Evolutionary conservation across 345 rosid genomes (phyloP).

Genomic region (Eucalyptus cloeziana): DNA sequence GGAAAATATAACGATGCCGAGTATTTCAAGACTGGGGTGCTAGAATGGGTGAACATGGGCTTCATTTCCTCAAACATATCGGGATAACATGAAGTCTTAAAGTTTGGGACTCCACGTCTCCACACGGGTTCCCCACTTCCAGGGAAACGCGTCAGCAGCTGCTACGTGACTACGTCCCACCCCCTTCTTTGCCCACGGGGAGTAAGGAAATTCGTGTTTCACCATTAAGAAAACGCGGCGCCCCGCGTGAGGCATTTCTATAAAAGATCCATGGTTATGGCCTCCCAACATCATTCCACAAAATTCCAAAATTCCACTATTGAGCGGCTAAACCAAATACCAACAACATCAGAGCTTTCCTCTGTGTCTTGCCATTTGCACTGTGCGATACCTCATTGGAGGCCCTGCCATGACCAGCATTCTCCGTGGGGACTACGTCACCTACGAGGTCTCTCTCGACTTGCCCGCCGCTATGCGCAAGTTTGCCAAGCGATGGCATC

Average conservation of each 20-base stretch:
- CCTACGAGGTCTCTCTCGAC: rapidly evolving
- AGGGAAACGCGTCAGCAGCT: too few species aligned
- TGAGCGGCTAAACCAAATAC: background rate
- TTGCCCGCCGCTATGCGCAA: background rate
- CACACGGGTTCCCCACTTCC: background rate
- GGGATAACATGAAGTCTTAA: background rate
- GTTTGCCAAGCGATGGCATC: background rate
- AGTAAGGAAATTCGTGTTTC: too few species aligned
- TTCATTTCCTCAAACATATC: too few species aligned
- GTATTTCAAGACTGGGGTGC: too few species aligned
- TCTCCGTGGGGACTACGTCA: background rate
- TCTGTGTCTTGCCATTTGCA: background rate
- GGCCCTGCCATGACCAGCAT: background rate
- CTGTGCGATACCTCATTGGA: background rate
- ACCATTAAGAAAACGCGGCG: rapidly evolving
- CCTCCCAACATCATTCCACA: background rate
- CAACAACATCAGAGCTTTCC: background rate
- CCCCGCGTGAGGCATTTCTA: too few species aligned
- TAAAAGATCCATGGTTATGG: too few species aligned
- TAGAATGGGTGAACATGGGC: too few species aligned
- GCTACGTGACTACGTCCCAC: too few species aligned
- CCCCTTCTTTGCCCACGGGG: too few species aligned
- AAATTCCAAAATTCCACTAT: too few species aligned
- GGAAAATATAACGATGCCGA: background rate
- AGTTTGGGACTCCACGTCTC: background rate